Base-by-base conservation (phyloP, 192 early-diverging fungal species). In the Rhizoclosmatium sp. region DNA sequence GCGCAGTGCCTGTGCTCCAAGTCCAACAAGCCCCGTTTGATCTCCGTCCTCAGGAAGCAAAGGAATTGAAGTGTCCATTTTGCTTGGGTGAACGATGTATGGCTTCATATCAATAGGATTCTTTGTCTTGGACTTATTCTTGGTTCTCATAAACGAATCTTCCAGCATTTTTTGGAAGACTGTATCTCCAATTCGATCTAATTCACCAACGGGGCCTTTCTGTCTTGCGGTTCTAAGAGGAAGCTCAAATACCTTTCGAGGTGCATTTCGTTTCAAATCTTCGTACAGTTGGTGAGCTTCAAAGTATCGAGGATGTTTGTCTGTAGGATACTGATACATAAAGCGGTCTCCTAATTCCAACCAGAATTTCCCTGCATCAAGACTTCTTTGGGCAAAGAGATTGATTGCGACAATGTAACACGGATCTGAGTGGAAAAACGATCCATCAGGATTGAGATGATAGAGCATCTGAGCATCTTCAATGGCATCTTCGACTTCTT, bases 291-390 rank as follows among this genome's bases (percentile, higher is more conserved):
- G 4, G 60, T 19, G 19, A 7, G 60, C 60, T 19, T 19, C 19
- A 21, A 7, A 7, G 23, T 31, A 7, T 7, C 19, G 5, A 4
- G 4, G 14, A 7, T 9, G 4, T 7, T 62, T 40, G 9, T 40
- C 60, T 7, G 60, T 62, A 40, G 60, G 60, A 62, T 31, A 62
- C 60, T 21, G 21, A 40, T 7, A 40, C 39, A 31, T 21, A 21
- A 62, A 62, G 4, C 39, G 7, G 60, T 62, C 39, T 7, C 21
- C 60, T 19, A 62, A 40, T 7, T 68, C 65, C 5, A 46, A 21
- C 65, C 65, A 68, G 44, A 68, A 68, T 68, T 68, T 68, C 12
- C 40, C 65, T 14, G 65, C 65, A 42, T 68, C 40, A 41, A 68
- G 4, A 10, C 3, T 45, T 21, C 44, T 47, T 4, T 46, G 4